phyloP scores from a whole-genome alignment of 768 basidiomycete species.

The Coprinellus aureogranulatus region DNA sequence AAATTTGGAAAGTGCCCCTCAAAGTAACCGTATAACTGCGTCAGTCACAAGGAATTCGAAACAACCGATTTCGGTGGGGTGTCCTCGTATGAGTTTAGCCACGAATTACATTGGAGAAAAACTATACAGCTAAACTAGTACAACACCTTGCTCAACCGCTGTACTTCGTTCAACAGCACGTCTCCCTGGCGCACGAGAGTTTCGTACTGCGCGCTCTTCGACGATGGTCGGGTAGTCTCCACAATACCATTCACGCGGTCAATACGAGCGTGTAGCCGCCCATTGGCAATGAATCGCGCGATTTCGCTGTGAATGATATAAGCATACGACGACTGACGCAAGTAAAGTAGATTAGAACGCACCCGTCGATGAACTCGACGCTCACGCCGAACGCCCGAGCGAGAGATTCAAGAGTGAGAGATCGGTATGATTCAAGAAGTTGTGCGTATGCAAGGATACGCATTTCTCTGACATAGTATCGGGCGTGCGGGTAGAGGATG shows the following conservation, averaged over 20 bases:
- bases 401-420: conserved; percentile 84
- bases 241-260: conserved; percentile 95
- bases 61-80: too few species aligned
- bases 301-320: conserved; percentile 61
- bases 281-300: conserved; percentile 85
- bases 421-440: conserved; percentile 87
- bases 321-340: neutral
- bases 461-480: conserved; percentile 94
- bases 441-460: conserved; percentile 91
- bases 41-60: too few species aligned
- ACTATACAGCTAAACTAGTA: conserved; percentile 29
- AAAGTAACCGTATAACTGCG: too few species aligned
- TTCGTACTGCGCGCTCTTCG: conserved; percentile 86
- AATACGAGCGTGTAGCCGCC: conserved; percentile 82
- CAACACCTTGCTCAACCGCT: conserved; percentile 88
- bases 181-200: conserved; percentile 93
- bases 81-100: too few species aligned
- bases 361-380: conserved; percentile 84
- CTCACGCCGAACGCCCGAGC: conserved; percentile 86
- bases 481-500: conserved; percentile 78
- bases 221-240: conserved; percentile 72
- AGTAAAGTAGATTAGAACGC: conserved; percentile 25
- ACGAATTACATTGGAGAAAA: too few species aligned
- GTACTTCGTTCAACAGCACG: conserved; percentile 80
- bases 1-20: too few species aligned